A percentile compares a stretch with the other conserved stretches of the same genome.
These are phyloP conservation scores for Halenospora varia DNA, from an alignment of 495 filamentous ascomycete genomes.

Conservation along the genomic window DNA sequence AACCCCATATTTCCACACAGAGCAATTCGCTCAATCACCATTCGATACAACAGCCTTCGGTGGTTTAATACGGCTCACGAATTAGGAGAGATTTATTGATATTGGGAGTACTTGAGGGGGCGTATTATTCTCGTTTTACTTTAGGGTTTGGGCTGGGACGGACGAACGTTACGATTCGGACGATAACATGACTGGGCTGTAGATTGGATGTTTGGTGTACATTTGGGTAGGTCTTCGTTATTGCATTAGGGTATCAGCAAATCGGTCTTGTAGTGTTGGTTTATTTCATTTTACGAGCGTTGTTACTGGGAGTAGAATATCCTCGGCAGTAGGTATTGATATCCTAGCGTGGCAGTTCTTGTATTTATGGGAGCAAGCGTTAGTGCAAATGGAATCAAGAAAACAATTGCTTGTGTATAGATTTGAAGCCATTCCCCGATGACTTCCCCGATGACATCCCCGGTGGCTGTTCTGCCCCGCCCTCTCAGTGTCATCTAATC, in stretches of 20 bases:
- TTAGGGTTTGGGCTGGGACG: constrained; percentile 9
- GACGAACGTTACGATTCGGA: constrained; percentile 20
- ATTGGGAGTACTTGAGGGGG: not conserved
- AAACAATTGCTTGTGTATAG: too few relatives aligned
- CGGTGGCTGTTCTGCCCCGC: too few relatives aligned
- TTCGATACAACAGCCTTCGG: constrained; percentile 12
- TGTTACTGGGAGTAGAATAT: not conserved
- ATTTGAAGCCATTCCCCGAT: too few relatives aligned
- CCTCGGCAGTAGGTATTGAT: not conserved
- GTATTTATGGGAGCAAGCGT: not conserved
- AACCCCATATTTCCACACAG: constrained; percentile 7
- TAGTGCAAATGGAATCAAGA: too few relatives aligned
- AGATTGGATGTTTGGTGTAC: constrained; percentile 22
- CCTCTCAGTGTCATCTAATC: too few relatives aligned
- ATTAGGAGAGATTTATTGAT: not conserved
- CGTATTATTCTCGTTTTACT: constrained; percentile 14
- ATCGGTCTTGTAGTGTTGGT: not conserved
- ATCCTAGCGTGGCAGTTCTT: not conserved
- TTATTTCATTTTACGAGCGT: not conserved
- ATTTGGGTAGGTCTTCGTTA: constrained; percentile 11
- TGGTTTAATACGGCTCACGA: not conserved
- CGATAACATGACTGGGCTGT: constrained; percentile 23
- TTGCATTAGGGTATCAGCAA: constrained; percentile 2
- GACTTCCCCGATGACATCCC: too few relatives aligned
- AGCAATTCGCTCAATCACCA: constrained; percentile 2